Base-by-base conservation (phyloP, 495 filamentous ascomycete genomes). In the Podospora conica region DNA sequence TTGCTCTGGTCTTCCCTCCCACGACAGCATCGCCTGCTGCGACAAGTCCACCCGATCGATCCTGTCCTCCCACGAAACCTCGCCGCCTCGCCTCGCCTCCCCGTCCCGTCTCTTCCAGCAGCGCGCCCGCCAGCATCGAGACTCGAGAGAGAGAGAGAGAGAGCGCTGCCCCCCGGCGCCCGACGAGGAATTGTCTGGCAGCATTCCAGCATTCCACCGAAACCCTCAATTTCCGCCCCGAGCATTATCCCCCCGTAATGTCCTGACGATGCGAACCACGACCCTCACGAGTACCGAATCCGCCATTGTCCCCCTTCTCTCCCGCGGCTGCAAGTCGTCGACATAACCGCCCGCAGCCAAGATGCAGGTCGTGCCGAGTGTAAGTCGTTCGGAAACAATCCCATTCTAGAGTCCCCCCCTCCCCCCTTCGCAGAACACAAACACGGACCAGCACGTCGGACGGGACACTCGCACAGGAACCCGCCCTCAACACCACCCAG, bases 301-400 rank as follows among this genome's bases (percentile, higher is more conserved):
- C 73, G 74, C 74, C 72, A 72, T 67, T 61, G 65, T 68, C 61
- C 72, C 69, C 73, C 71, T 77, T 74, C 68, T 65, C 64, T 70
- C 68, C 67, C 68, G 69, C 78, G 76, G 77, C 77, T 66, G 67
- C 71, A 69, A 65, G 72, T 74, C 74, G 66, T 76, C 74, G 71
- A 76, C 72, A 71, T 77, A 74, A 74, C 70, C 66, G 66, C 66
- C 75, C 72, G 72, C 71, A 71, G 74, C 72, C 71, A 82, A 72
- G 70, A 88, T 88, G 85, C 85, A 86, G 81, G 82, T 85, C 53
- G 78, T 88, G 75, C 85, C 85, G 71, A 87, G 83, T 79, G 85
- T 88, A 81, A 85, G 85, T 86, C 25, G 53, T 21, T 60, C 31
- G 29, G 21, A 27, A 68, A 48, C 40, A 48, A 27, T 54, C 56